A percentile compares a stretch with the other conserved stretches of the same genome.
Evolutionary conservation across 768 basidiomycete genomes (phyloP).

Genomic region (Termitomyces eurrhizus): DNA sequence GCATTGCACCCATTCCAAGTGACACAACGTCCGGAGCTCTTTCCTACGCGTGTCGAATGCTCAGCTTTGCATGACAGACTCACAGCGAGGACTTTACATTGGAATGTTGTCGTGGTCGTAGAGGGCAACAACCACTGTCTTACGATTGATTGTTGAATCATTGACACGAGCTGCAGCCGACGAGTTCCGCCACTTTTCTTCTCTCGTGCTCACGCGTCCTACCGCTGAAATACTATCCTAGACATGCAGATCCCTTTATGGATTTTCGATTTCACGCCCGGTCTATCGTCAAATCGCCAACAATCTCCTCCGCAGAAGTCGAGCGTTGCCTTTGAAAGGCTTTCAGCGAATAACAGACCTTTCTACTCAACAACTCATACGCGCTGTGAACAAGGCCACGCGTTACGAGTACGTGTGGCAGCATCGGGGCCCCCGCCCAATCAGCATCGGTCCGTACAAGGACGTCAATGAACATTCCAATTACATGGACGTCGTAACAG

Average conservation of each 20-base stretch:
- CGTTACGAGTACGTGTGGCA: conserved; percentile 63
- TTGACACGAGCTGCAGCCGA: neutral
- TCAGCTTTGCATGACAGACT: neutral
- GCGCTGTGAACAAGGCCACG: conserved; percentile 59
- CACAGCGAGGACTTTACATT: neutral
- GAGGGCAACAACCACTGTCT: neutral
- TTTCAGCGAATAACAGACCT: conserved; percentile 69
- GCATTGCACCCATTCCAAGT: neutral
- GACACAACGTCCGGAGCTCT: neutral
- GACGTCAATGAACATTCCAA: conserved; percentile 31
- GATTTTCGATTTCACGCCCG: conserved; percentile 60
- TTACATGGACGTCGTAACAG: conserved; percentile 32
- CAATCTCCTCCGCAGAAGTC: conserved; percentile 59
- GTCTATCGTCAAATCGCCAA: conserved; percentile 65
- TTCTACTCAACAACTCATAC: conserved; percentile 55
- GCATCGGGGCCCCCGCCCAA: conserved; percentile 51
- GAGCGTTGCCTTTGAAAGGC: conserved; percentile 64
- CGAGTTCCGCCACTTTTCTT: neutral
- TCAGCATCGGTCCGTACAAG: conserved; percentile 27
- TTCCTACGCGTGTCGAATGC: neutral
- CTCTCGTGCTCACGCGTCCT: neutral
- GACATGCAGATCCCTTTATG: conserved; percentile 60
- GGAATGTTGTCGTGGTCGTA: neutral
- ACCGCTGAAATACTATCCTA: conserved; percentile 22
- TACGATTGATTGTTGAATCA: neutral